Base-by-base conservation (phyloP, 768 basidiomycete species). In the Rubroboletus satanas region DNA sequence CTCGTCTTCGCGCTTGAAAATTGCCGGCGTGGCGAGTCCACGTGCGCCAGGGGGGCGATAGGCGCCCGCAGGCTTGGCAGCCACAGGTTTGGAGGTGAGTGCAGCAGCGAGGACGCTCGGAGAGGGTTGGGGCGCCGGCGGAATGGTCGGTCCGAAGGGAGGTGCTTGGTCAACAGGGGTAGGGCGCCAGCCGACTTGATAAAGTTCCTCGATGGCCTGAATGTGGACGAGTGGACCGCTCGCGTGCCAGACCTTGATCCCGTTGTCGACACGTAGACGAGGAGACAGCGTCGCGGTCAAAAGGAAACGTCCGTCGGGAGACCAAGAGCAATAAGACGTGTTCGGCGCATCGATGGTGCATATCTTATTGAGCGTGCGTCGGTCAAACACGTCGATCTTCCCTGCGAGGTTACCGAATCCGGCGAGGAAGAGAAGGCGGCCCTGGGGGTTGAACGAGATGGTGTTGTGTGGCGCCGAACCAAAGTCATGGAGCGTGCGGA, bases 331-430 rank as follows among this genome's bases (percentile, higher is more conserved):
- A 65, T 87, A 79, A 0, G 92, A 93, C 0, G 96, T 93, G 68
- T 98, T 98, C 1, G 94, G 87, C 0, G 95, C 96, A 54, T 93
- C 90, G 62, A 93, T 90, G 36, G 73, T 75, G 39, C 85, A 83
- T 51, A 88, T 81, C 68, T 94, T 95, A 58, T 77, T 82, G 33
- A 97, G 79, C 18, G 86, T 84, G 50, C 91, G 88, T 18, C 95
- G 85, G 71, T 98, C 97, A 73, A 88, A 87, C 60, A 99, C 76
- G 64, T 97, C 91, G 56, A 95, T 85, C 70, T 93, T 92, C 18
- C 97, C 97, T 0, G 93, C 91, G 44, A 99, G 79, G 69, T 98
- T 99, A 28, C 97, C 96, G 71, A 98, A 99, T 7, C 97, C 97
- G 1, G 93, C 97, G 32, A 96, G 78, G 43, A 90, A 83, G 55